phyloP scores from a whole-genome alignment of 164 flowering plant genomes.

The Aristolochia contorta region DNA sequence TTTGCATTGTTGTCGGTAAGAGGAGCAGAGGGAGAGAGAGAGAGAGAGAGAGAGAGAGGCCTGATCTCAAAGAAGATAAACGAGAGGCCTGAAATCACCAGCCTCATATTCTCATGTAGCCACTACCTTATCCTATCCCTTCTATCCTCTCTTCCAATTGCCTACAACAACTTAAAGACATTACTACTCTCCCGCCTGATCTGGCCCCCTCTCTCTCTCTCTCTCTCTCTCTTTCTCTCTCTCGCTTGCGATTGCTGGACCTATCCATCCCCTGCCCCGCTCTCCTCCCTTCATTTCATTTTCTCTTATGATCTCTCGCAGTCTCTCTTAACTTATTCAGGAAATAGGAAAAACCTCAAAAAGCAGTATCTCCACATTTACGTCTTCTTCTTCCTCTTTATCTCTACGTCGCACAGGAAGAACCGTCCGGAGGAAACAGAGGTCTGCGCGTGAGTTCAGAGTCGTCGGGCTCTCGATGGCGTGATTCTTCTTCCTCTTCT shows the following conservation, averaged over 20 bases:
- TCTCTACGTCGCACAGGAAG: no score
- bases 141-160: neutral
- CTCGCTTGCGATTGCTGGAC: neutral
- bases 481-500: no score
- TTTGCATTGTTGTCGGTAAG: no score
- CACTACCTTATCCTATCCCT: conserved; percentile 52
- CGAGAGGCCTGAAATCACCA: conserved; percentile 53
- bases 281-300: conserved; percentile 5
- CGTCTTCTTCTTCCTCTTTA: no score
- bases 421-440: no score
- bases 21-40: neutral
- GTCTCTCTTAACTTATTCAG: no score
- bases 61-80: conserved; percentile 15
- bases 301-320: neutral
- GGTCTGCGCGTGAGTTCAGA: no score
- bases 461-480: no score
- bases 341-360: no score
- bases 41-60: neutral
- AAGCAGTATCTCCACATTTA: no score
- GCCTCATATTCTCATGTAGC: conserved; percentile 17
- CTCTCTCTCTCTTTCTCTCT: neutral
- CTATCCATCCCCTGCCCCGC: conserved; percentile 1
- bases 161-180: neutral
- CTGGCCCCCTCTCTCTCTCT: no score
- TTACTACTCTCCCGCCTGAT: no score